Evolutionary conservation across 192 early-diverging fungal species (phyloP).

Genomic region (Phlyctochytrium arcticum): DNA sequence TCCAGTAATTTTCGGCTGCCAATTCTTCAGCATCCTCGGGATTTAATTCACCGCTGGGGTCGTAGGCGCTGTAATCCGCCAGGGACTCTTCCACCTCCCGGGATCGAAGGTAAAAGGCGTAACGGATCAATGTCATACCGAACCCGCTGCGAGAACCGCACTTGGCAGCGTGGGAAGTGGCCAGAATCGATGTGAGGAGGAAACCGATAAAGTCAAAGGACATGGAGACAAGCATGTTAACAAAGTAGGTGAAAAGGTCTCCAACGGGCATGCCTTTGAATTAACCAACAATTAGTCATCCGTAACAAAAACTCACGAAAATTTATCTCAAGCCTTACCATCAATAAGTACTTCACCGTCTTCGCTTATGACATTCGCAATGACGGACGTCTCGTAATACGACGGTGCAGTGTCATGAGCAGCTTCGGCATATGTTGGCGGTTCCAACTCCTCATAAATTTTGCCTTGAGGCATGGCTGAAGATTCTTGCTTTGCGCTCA

Average conservation of each 20-base stretch:
- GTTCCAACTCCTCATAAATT: conserved; percentile 39
- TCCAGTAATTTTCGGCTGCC: conserved; percentile 54
- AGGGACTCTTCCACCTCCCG: conserved; percentile 17
- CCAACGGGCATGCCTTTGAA: conserved; percentile 78
- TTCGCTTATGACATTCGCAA: conserved; percentile 57
- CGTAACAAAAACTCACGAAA: neutral
- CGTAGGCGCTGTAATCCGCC: conserved; percentile 10
- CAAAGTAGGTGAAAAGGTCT: conserved; percentile 65
- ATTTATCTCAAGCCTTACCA: conserved; percentile 16
- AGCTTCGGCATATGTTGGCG: conserved; percentile 70
- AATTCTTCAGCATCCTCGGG: conserved; percentile 14
- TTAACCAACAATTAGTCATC: neutral
- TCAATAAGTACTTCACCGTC: conserved; percentile 88
- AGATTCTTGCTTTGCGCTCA: conserved; percentile 24
- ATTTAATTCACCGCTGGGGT: conserved; percentile 13
- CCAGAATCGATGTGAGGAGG: conserved; percentile 85
- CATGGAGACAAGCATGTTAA: conserved; percentile 68
- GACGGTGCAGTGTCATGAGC: conserved; percentile 69
- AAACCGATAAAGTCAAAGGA: conserved; percentile 62
- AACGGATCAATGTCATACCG: conserved; percentile 38
- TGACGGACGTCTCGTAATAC: conserved; percentile 75
- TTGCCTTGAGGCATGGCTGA: conserved; percentile 10
- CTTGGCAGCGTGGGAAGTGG: conserved; percentile 80
- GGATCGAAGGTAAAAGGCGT: conserved; percentile 19
- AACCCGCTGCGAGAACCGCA: conserved; percentile 33